Conservation (phyloP, 2,329 filamentous ascomycete species). For the Metarhizium humberi region DNA sequence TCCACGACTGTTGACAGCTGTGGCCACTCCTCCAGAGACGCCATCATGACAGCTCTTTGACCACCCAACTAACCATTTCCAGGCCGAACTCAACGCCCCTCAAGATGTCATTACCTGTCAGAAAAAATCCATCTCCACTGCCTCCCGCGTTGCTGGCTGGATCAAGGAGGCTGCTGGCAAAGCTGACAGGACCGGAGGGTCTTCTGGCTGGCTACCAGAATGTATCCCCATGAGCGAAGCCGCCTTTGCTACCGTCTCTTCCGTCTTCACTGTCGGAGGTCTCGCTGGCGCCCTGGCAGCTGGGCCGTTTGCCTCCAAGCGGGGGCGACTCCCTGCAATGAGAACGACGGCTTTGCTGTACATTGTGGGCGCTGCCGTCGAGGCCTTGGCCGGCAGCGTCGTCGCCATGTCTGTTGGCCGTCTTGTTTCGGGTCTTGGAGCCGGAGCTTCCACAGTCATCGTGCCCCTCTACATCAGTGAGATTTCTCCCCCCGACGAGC, state of each 20-base stretch:
- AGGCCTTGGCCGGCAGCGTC: slow-evolving; percentile 62
- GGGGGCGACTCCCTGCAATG: slow-evolving; percentile 70
- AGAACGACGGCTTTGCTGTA: slow-evolving; percentile 70
- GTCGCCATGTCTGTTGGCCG: slow-evolving; percentile 62
- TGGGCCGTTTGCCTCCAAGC: slow-evolving; percentile 67
- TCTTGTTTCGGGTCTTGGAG: slow-evolving; percentile 71
- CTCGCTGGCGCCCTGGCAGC: slow-evolving; percentile 72
- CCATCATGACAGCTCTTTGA: neutral
- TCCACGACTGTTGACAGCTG: neutral
- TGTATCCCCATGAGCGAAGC: slow-evolving; percentile 83
- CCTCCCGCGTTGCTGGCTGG: slow-evolving; percentile 18
- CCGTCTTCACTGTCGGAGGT: slow-evolving; percentile 85
- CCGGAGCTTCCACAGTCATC: slow-evolving; percentile 83
- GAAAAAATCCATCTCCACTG: slow-evolving; percentile 34
- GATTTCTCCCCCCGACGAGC: slow-evolving; percentile 64
- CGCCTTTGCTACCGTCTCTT: slow-evolving; percentile 78
- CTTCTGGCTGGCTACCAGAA: slow-evolving; percentile 43
- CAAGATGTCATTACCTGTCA: slow-evolving; percentile 88
- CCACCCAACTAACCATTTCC: neutral
- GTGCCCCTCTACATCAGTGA: slow-evolving; percentile 94
- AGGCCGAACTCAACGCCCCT: slow-evolving; percentile 89
- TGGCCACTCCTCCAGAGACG: neutral
- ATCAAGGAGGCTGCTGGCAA: slow-evolving; percentile 15
- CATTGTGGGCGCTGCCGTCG: slow-evolving; percentile 63
- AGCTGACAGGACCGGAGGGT: slow-evolving; percentile 12